phyloP scores from a whole-genome alignment of 257 asterid genomes.

The Gentiana dahurica region DNA sequence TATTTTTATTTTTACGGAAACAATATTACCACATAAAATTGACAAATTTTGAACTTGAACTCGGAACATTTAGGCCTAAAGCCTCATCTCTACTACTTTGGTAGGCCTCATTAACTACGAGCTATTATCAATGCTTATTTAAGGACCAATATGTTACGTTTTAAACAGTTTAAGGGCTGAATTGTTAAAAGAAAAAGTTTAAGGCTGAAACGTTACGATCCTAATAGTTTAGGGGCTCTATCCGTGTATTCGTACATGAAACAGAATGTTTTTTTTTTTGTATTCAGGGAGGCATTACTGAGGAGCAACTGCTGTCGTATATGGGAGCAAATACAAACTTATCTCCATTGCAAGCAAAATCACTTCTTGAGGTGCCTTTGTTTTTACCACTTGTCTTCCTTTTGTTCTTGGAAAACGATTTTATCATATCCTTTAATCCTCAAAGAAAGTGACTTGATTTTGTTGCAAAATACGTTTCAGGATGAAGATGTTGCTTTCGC shows the following conservation, averaged over 20 bases:
- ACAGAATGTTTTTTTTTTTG: neutral
- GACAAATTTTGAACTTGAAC: too few species aligned
- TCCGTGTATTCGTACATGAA: too few species aligned
- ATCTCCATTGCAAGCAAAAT: constrained; percentile 63
- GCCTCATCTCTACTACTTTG: too few species aligned
- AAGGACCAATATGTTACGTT: too few species aligned
- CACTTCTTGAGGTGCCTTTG: constrained; percentile 65
- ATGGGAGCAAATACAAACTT: constrained; percentile 85
- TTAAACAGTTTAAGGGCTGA: too few species aligned
- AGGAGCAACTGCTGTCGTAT: constrained; percentile 92
- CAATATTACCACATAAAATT: too few species aligned
- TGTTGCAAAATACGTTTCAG: constrained; percentile 25
- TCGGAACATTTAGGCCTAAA: too few species aligned
- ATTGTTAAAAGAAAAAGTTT: too few species aligned
- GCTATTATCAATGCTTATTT: too few species aligned
- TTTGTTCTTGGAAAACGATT: neutral
- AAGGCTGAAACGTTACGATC: too few species aligned
- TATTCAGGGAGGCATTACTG: constrained; percentile 90
- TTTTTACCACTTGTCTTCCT: constrained; percentile 3
- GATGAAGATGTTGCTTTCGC: constrained; percentile 92
- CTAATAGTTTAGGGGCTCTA: too few species aligned
- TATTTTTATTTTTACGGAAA: neutral
- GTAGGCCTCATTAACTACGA: too few species aligned
- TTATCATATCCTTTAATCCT: neutral
- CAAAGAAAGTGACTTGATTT: neutral